Evolutionary conservation across 768 basidiomycete species (phyloP).

Genomic region (Neoboletus subvelutipes): DNA sequence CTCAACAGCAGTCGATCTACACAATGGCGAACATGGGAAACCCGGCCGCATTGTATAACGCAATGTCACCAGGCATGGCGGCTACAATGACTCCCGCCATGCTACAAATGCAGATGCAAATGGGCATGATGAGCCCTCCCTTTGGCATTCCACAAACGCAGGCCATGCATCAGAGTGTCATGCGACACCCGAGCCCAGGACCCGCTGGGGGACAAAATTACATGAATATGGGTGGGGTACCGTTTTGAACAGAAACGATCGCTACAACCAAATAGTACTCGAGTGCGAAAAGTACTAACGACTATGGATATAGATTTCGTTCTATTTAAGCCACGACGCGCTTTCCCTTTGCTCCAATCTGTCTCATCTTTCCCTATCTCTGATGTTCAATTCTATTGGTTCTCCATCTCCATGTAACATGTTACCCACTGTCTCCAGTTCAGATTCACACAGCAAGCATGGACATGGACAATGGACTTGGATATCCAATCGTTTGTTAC

Average conservation of each 20-base stretch:
- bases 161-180: constrained; percentile 83
- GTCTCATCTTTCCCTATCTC: constrained; percentile 14
- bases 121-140: constrained; percentile 47
- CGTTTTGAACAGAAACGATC: constrained; percentile 26
- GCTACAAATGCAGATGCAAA: constrained; percentile 49
- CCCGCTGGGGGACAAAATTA: constrained; percentile 48
- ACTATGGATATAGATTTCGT: constrained; percentile 29
- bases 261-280: neutral
- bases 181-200: constrained; percentile 76
- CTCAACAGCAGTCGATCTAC: constrained; percentile 47
- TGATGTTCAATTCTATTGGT: constrained; percentile 18
- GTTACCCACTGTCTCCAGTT: constrained; percentile 33
- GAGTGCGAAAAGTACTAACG: constrained; percentile 13
- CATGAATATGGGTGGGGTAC: constrained; percentile 42
- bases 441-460: constrained; percentile 30
- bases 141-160: constrained; percentile 59
- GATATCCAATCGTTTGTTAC: constrained; percentile 50
- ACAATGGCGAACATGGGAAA: constrained; percentile 40
- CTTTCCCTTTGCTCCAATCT: constrained; percentile 18
- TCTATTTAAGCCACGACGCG: constrained; percentile 12
- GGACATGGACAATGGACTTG: constrained; percentile 55
- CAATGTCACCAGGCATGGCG: constrained; percentile 34
- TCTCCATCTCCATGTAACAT: constrained; percentile 23
- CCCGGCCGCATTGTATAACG: constrained; percentile 43
- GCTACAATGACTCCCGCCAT: constrained; percentile 32